Conservation (phyloP, 2,329 filamentous ascomycete species). For the Arthroderma uncinatum region DNA sequence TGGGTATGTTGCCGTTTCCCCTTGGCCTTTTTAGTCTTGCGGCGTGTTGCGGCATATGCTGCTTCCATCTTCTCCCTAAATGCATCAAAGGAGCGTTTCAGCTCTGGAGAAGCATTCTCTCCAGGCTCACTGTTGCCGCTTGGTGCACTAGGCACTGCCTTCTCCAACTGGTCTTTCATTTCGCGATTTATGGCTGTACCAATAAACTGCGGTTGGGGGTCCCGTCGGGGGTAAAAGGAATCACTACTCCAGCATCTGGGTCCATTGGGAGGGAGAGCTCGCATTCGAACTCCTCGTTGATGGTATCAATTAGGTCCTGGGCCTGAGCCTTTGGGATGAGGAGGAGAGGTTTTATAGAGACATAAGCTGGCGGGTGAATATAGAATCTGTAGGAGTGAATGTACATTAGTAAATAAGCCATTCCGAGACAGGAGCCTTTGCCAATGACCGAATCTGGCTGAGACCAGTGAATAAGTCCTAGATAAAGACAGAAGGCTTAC, state of each 20-base stretch:
- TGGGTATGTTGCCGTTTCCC: constrained; percentile 43
- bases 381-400: constrained; percentile 48
- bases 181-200: constrained; percentile 43
- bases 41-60: constrained; percentile 41
- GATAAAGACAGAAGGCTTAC: constrained; percentile 44
- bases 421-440: not conserved
- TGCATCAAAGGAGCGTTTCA: constrained; percentile 27
- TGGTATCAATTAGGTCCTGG: constrained; percentile 49
- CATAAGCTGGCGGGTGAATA: constrained; percentile 43
- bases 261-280: constrained; percentile 48
- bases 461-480: not conserved
- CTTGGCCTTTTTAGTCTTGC: constrained; percentile 38
- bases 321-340: constrained; percentile 60
- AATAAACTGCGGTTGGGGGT: constrained; percentile 58
- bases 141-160: constrained; percentile 23
- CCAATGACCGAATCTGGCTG: not conserved
- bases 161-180: constrained; percentile 30
- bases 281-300: constrained; percentile 47
- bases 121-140: constrained; percentile 17
- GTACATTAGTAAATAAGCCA: constrained; percentile 10
- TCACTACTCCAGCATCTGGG: constrained; percentile 45
- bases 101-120: constrained; percentile 18
- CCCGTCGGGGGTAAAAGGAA: constrained; percentile 50
- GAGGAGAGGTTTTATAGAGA: constrained; percentile 46
- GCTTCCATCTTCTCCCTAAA: constrained; percentile 48